phyloP scores from a whole-genome alignment of 2,329 filamentous ascomycete genomes.

The Alternaria atra region DNA sequence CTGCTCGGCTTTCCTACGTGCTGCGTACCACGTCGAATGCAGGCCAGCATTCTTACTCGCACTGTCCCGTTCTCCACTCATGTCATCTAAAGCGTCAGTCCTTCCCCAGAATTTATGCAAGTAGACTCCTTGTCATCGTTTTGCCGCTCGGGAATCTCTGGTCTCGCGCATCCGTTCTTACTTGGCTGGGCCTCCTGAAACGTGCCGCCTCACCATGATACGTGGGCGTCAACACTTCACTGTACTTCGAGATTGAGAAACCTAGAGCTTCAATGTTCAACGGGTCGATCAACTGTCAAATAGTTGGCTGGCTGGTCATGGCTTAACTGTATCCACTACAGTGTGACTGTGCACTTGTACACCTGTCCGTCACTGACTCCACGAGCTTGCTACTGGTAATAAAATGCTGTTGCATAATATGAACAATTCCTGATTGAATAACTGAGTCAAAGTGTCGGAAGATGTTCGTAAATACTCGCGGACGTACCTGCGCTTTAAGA shows the following conservation, averaged over 20 bases:
- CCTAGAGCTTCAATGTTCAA: background rate
- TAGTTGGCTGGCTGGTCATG: background rate
- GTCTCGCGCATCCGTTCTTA: slow-evolving; percentile 9
- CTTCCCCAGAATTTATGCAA: slow-evolving; percentile 9
- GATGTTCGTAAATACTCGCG: too few species aligned
- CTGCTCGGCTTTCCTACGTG: slow-evolving; percentile 10
- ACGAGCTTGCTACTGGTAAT: slow-evolving; percentile 1
- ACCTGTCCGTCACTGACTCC: slow-evolving; percentile 1
- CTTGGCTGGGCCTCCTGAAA: background rate
- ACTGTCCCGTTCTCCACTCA: slow-evolving; percentile 11
- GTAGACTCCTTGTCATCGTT: slow-evolving; percentile 13
- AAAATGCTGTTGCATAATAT: too few species aligned
- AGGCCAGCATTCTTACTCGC: slow-evolving; percentile 14
- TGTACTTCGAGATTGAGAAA: background rate
- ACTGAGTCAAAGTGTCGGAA: too few species aligned
- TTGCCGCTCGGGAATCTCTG: slow-evolving; percentile 12
- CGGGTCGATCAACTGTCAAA: background rate
- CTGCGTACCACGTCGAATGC: slow-evolving; percentile 13
- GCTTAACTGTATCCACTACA: background rate
- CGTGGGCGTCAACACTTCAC: background rate
- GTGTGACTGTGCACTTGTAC: background rate
- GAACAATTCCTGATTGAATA: too few species aligned
- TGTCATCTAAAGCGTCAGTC: slow-evolving; percentile 13
- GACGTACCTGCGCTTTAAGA: too few species aligned
- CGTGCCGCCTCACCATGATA: slow-evolving; percentile 3